These are phyloP conservation scores for Mortierella sp. DNA, from an alignment of 371 early-diverging fungal species.

Conservation along the genomic window DNA sequence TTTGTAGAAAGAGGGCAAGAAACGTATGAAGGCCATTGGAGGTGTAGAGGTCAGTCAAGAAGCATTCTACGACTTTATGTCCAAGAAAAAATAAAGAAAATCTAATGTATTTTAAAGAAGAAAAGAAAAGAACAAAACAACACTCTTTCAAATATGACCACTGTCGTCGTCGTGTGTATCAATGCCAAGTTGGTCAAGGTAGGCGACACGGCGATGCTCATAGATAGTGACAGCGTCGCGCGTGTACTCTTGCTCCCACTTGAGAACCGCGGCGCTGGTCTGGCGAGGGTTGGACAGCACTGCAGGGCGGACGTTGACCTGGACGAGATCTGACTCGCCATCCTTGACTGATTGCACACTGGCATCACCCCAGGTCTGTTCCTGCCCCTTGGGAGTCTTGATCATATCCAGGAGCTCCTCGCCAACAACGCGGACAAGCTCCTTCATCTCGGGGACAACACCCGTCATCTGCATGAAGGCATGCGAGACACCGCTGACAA, in stretches of 20 bases:
- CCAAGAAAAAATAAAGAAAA: conserved; percentile 43
- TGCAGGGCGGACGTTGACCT: conserved; percentile 14
- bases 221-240: conserved; percentile 50
- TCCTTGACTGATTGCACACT: conserved; percentile 29
- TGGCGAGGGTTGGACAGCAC: conserved; percentile 33
- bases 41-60: conserved; percentile 82
- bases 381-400: conserved; percentile 9
- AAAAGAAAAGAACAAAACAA: background rate
- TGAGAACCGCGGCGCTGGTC: conserved; percentile 23
- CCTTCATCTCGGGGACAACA: conserved; percentile 88
- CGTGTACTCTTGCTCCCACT: conserved; percentile 47
- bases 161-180: conserved; percentile 41
- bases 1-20: conserved; percentile 86
- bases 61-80: conserved; percentile 81
- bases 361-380: conserved; percentile 22
- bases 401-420: conserved; percentile 57
- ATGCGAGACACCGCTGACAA: conserved; percentile 87
- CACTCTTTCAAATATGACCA: background rate
- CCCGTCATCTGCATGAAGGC: conserved; percentile 92
- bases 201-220: conserved; percentile 58
- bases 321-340: conserved; percentile 18
- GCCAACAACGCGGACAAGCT: conserved; percentile 74
- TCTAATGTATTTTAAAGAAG: conserved; percentile 13
- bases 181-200: conserved; percentile 51
- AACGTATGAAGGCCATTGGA: conserved; percentile 85